Evolutionary conservation across 768 basidiomycete species (phyloP).

Genomic region (Agaricus subrufescens): DNA sequence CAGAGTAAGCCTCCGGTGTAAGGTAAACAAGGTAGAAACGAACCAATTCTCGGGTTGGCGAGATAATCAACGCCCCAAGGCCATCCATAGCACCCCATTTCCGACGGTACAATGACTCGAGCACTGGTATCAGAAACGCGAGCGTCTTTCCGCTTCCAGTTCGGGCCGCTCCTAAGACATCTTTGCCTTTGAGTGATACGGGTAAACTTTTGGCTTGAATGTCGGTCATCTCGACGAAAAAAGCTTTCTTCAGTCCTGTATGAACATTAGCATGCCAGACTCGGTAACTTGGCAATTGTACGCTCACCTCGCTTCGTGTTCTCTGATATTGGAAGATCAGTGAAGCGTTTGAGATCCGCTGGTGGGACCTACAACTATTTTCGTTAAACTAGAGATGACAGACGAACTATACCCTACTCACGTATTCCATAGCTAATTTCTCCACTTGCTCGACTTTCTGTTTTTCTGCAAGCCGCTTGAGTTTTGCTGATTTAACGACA

Average conservation of each 20-base stretch:
- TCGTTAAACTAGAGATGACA: conserved; percentile 9
- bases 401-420: conserved; percentile 21
- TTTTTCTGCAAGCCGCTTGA: conserved; percentile 41
- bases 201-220: conserved; percentile 92
- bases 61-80: conserved; percentile 86
- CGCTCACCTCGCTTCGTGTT: conserved; percentile 64
- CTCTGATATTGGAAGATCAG: conserved; percentile 75
- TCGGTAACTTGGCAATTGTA: neutral
- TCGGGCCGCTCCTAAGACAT: conserved; percentile 92
- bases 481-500: conserved; percentile 21
- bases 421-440: conserved; percentile 43
- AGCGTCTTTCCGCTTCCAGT: conserved; percentile 97
- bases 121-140: conserved; percentile 89
- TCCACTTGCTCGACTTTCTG: conserved; percentile 50
- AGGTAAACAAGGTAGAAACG: conserved; percentile 19
- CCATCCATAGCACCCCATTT: conserved; percentile 96
- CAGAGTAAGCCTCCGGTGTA: neutral
- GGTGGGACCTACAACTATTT: conserved; percentile 39
- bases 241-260: conserved; percentile 80
- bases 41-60: conserved; percentile 90
- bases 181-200: conserved; percentile 87
- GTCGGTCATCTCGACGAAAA: conserved; percentile 84
- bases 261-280: neutral
- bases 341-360: conserved; percentile 51
- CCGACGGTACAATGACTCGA: conserved; percentile 84